Evolutionary conservation across 495 filamentous ascomycete genomes (phyloP).

Genomic region (Aspergillus panamensis): DNA sequence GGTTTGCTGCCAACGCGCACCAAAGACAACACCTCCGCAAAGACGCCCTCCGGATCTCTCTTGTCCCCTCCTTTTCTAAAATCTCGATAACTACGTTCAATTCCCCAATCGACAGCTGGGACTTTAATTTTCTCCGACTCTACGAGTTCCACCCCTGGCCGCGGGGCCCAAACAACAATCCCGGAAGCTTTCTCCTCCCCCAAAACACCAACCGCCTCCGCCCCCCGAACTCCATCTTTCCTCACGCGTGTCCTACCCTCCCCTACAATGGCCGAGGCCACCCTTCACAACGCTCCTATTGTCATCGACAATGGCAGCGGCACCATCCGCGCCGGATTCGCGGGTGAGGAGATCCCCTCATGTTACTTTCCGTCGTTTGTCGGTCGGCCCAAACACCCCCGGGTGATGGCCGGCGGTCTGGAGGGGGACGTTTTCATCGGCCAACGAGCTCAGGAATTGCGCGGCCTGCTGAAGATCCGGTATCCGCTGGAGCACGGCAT

Average conservation of each 20-base stretch:
- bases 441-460: conserved; percentile 83
- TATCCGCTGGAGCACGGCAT: conserved; percentile 98
- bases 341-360: conserved; percentile 91
- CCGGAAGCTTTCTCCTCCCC: conserved; percentile 26
- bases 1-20: conserved; percentile 14
- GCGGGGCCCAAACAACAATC: conserved; percentile 29
- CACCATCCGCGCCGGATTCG: conserved; percentile 95
- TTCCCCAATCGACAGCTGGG: background rate
- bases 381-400: conserved; percentile 92
- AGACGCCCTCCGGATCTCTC: conserved; percentile 9
- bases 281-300: conserved; percentile 92
- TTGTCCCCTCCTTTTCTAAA: conserved; percentile 1
- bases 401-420: conserved; percentile 89
- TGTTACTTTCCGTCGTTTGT: conserved; percentile 98
- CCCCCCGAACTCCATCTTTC: conserved; percentile 13
- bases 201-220: conserved; percentile 12
- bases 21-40: conserved; percentile 8
- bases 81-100: background rate
- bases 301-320: conserved; percentile 99
- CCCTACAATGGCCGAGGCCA: conserved; percentile 67
- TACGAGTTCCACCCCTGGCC: conserved; percentile 28
- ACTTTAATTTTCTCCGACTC: background rate
- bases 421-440: conserved; percentile 99
- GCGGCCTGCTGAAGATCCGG: conserved; percentile 88
- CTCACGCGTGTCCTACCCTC: conserved; percentile 23